A percentile compares a stretch with the other conserved stretches of the same genome.
phyloP scores from a whole-genome alignment of 148 eudicot genomes.

The Salicornia ramosissima region DNA sequence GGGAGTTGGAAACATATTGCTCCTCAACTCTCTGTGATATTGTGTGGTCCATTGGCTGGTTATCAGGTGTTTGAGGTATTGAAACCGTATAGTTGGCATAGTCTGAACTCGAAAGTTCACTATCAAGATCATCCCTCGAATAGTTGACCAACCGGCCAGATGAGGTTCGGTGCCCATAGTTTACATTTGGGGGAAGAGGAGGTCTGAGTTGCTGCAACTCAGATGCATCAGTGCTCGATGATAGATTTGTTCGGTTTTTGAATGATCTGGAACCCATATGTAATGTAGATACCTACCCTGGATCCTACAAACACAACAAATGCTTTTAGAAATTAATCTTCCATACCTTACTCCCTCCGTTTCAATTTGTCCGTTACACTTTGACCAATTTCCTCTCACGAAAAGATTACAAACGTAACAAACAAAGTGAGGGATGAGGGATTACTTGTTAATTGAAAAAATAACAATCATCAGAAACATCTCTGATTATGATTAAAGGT shows the following conservation, averaged over 20 bases:
- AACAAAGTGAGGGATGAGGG: no score
- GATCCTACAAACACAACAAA: conserved; percentile 11
- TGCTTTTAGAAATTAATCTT: no score
- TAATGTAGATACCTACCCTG: conserved; percentile 6
- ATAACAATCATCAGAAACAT: neutral
- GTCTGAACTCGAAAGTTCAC: conserved; percentile 53
- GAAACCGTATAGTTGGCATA: conserved; percentile 65
- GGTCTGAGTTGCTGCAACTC: conserved; percentile 53
- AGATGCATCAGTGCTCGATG: conserved; percentile 41
- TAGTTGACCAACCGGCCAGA: conserved; percentile 63
- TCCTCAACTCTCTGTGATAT: conserved; percentile 74
- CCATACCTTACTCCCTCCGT: no score
- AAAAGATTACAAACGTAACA: no score
- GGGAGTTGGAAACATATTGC: conserved; percentile 72
- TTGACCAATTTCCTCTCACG: no score
- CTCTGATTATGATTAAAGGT: neutral
- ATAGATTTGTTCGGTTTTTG: conserved; percentile 52
- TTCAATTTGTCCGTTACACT: no score
- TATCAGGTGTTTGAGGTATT: conserved; percentile 70
- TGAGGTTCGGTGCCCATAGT: conserved; percentile 60
- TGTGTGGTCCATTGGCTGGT: conserved; percentile 73
- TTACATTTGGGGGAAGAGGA: conserved; percentile 54
- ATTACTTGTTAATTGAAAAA: no score
- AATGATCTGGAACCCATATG: conserved; percentile 63
- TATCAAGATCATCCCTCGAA: conserved; percentile 78